Conservation (phyloP, 164 flowering plant genomes). For the Vitis vinifera region ASM3070453v1 NC_081823.1:7824001-7824500, state of each 20-base stretch:
- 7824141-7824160: constrained; percentile 57
- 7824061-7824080: constrained; percentile 84
- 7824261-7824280: constrained; percentile 68
- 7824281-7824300: constrained; percentile 39
- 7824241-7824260: constrained; percentile 78
- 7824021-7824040: constrained; percentile 79
- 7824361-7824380: constrained; percentile 23
- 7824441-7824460: constrained; percentile 13
- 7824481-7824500: constrained; percentile 6
- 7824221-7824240: constrained; percentile 78
- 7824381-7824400: constrained; percentile 31
- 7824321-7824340: constrained; percentile 29
- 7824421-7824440: constrained; percentile 27
- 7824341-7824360: constrained; percentile 39
- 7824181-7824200: constrained; percentile 33
- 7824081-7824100: constrained; percentile 69
- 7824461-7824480: constrained; percentile 13
- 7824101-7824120: constrained; percentile 71
- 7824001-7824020: constrained; percentile 88
- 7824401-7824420: constrained; percentile 50
- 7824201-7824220: constrained; percentile 49
- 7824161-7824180: constrained; percentile 37
- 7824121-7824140: constrained; percentile 71
- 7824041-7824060: constrained; percentile 72
- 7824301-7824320: constrained; percentile 35